Evolutionary conservation across 75 land plant species (phyloP).

Genomic region (Azolla pinnata): DNA sequence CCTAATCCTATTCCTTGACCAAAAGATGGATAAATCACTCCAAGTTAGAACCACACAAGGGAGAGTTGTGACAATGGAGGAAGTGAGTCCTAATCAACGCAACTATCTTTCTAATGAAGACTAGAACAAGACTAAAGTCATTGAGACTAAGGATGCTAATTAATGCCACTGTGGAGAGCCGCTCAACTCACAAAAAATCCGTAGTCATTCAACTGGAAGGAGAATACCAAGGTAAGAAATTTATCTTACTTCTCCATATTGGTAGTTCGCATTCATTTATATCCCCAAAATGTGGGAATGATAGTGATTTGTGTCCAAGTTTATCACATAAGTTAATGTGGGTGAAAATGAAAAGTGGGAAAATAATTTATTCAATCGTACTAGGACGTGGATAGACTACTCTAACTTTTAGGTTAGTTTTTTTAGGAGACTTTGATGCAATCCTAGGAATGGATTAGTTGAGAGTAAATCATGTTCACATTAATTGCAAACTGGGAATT

Average conservation of each 20-base stretch:
- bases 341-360: not conserved
- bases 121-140: too few relatives aligned
- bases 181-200: not conserved
- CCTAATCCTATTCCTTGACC: too few relatives aligned
- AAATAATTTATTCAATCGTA: not conserved
- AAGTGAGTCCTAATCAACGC: too few relatives aligned
- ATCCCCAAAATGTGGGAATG: not conserved
- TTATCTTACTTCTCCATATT: not conserved
- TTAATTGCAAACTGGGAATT: not conserved
- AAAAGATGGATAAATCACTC: too few relatives aligned
- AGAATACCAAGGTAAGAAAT: not conserved
- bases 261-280: not conserved
- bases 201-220: not conserved
- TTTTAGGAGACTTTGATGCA: not conserved
- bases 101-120: too few relatives aligned
- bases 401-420: not conserved
- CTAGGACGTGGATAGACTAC: not conserved
- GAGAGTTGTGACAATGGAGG: too few relatives aligned
- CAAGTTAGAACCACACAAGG: too few relatives aligned
- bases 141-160: too few relatives aligned
- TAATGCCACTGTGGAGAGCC: not conserved
- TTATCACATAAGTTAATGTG: not conserved
- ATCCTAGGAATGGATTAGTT: slow-evolving; percentile 1
- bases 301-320: too few relatives aligned
- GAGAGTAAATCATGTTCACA: not conserved